These are phyloP conservation scores for Cladosporium sp. DNA, from an alignment of 2,329 filamentous ascomycete genomes.

Conservation along the genomic window DNA sequence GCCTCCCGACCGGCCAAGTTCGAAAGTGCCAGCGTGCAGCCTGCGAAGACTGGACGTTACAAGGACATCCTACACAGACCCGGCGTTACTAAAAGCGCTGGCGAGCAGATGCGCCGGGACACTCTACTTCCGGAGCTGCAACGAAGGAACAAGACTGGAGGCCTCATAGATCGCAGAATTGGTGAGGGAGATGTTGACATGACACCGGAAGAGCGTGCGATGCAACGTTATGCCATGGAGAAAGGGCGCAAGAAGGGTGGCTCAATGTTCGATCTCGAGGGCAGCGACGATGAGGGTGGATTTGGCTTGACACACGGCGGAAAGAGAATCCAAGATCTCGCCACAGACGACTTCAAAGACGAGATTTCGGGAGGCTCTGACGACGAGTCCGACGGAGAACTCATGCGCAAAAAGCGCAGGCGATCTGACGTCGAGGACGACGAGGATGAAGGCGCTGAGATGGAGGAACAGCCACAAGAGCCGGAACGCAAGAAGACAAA, in stretches of 20 bases:
- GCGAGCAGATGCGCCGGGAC: conserved; percentile 80
- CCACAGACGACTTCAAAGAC: conserved; percentile 63
- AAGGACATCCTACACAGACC: conserved; percentile 65
- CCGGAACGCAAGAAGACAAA: conserved; percentile 76
- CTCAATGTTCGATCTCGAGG: conserved; percentile 86
- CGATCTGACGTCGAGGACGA: conserved; percentile 42
- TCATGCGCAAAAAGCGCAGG: conserved; percentile 40
- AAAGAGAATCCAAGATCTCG: conserved; percentile 62
- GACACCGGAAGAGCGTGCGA: conserved; percentile 87
- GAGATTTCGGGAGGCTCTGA: conserved; percentile 41
- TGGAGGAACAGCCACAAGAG: conserved; percentile 45
- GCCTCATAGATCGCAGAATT: conserved; percentile 87
- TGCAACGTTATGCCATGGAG: conserved; percentile 85
- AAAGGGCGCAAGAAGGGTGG: conserved; percentile 76
- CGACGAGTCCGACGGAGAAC: conserved; percentile 33
- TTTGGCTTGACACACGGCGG: conserved; percentile 76
- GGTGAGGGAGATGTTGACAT: conserved; percentile 93
- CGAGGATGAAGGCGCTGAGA: conserved; percentile 39
- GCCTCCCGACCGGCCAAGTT: conserved; percentile 73
- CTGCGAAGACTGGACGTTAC: conserved; percentile 38
- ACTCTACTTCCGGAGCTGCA: conserved; percentile 89
- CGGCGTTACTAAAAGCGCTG: conserved; percentile 75
- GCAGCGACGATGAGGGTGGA: conserved; percentile 58
- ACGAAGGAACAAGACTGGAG: conserved; percentile 82
- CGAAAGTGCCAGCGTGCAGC: conserved; percentile 49